phyloP scores from a whole-genome alignment of 495 filamentous ascomycete genomes.

The Aspergillus leporis region DNA sequence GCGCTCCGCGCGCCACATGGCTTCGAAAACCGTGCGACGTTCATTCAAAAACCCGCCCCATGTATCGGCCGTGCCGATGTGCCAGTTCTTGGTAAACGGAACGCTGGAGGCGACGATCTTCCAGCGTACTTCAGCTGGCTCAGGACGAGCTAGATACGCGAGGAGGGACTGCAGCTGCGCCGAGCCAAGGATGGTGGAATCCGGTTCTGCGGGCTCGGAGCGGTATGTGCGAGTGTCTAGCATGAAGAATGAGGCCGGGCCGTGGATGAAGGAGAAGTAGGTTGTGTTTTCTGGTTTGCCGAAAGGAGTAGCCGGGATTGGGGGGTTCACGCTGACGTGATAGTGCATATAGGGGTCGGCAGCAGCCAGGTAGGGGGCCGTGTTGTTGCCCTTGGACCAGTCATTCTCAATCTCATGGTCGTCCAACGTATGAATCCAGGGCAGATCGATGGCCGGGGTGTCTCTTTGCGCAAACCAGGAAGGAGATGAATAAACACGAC shows the following conservation, averaged over 20 bases:
- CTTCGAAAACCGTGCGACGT: constrained; percentile 74
- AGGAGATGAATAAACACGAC: constrained; percentile 88
- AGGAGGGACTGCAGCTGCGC: constrained; percentile 79
- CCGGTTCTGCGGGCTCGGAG: constrained; percentile 55
- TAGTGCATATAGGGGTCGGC: constrained; percentile 88
- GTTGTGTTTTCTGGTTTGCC: constrained; percentile 57
- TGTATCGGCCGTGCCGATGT: constrained; percentile 76
- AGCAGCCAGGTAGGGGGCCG: constrained; percentile 69
- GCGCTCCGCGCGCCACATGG: constrained; percentile 80
- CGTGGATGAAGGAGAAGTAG: constrained; percentile 85
- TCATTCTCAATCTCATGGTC: constrained; percentile 97
- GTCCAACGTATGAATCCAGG: constrained; percentile 94
- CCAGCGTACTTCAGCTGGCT: constrained; percentile 80
- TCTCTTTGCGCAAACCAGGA: constrained; percentile 70
- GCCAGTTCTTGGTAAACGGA: constrained; percentile 98
- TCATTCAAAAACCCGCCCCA: constrained; percentile 90
- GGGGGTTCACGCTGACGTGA: constrained; percentile 81
- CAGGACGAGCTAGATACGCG: constrained; percentile 66
- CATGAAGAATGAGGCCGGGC: constrained; percentile 92
- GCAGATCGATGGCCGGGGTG: constrained; percentile 56
- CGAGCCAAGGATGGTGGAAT: constrained; percentile 84
- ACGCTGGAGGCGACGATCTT: constrained; percentile 87
- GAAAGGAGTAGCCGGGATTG: constrained; percentile 45
- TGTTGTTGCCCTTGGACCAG: constrained; percentile 71
- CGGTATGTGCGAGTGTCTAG: constrained; percentile 90